Percentiles rank a stretch among this genome's conserved stretches.
phyloP scores from a whole-genome alignment of 139 green algal genomes.

The Volvox africanus region DNA sequence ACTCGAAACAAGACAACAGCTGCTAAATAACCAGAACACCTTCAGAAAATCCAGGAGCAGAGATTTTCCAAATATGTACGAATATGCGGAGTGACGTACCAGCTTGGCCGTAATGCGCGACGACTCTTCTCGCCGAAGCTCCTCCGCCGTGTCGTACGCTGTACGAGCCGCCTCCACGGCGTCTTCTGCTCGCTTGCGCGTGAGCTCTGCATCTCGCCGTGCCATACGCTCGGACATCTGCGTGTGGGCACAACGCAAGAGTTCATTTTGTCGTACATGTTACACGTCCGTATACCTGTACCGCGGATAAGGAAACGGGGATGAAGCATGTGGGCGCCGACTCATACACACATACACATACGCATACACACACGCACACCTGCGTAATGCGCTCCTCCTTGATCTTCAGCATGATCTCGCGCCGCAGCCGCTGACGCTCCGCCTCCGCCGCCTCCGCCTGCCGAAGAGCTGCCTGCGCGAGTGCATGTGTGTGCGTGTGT shows the following conservation, averaged over 20 bases:
- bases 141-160: slow-evolving; percentile 55
- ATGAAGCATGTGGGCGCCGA: too few relatives aligned
- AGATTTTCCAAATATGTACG: too few relatives aligned
- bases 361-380: background rate
- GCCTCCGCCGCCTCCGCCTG: slow-evolving; percentile 44
- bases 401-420: slow-evolving; percentile 50
- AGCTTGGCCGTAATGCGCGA: slow-evolving; percentile 9
- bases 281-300: too few relatives aligned
- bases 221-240: slow-evolving; percentile 12
- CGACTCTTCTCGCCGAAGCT: slow-evolving; percentile 57
- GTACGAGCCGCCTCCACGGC: slow-evolving; percentile 43
- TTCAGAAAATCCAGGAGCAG: too few relatives aligned
- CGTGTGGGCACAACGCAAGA: too few relatives aligned
- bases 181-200: slow-evolving; percentile 41
- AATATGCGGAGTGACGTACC: background rate
- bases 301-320: too few relatives aligned
- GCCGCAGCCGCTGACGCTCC: slow-evolving; percentile 27
- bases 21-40: too few relatives aligned
- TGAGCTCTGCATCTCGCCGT: slow-evolving; percentile 30
- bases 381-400: slow-evolving; percentile 47
- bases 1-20: too few relatives aligned
- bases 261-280: too few relatives aligned
- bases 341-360: too few relatives aligned
- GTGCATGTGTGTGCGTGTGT: background rate
- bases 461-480: slow-evolving; percentile 19